A percentile compares a stretch with the other conserved stretches of the same genome.
These are phyloP conservation scores for Suillus variegatus DNA, from an alignment of 768 basidiomycete species.

Conservation along the genomic window DNA sequence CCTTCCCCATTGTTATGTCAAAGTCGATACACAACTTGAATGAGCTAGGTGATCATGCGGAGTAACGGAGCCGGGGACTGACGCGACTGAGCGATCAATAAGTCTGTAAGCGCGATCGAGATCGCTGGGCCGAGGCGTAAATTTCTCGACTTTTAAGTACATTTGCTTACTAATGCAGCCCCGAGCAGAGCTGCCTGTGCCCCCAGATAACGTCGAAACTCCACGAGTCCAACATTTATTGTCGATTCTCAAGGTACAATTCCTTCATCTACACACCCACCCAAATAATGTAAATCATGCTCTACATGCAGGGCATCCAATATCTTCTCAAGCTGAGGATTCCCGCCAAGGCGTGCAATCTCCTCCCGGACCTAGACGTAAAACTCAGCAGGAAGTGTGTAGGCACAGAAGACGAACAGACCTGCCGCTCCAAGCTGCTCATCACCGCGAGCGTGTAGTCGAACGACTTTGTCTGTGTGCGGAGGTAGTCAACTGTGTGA, in stretches of 20 bases:
- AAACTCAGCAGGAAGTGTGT: not conserved
- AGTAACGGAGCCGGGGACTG: not conserved
- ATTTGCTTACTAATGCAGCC: not conserved
- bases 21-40: not conserved
- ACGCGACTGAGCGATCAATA: too few species aligned
- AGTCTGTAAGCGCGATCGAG: too few species aligned
- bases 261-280: constrained; percentile 1
- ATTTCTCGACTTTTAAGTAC: not conserved
- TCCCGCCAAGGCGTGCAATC: constrained; percentile 77
- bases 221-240: not conserved
- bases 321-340: constrained; percentile 57
- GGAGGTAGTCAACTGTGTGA: constrained; percentile 81
- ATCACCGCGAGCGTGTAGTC: constrained; percentile 81
- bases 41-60: not conserved
- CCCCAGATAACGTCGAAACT: not conserved
- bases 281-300: constrained; percentile 9
- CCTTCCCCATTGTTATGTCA: too few species aligned
- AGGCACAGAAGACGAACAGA: constrained; percentile 10
- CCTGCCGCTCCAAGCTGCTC: constrained; percentile 60
- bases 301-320: constrained; percentile 54
- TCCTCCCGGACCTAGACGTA: constrained; percentile 51
- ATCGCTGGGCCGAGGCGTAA: too few species aligned
- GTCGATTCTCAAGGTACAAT: not conserved
- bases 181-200: not conserved
- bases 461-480: constrained; percentile 76